These are phyloP conservation scores for Russula sp. DNA, from an alignment of 768 basidiomycete genomes.

Conservation along the genomic window DNA sequence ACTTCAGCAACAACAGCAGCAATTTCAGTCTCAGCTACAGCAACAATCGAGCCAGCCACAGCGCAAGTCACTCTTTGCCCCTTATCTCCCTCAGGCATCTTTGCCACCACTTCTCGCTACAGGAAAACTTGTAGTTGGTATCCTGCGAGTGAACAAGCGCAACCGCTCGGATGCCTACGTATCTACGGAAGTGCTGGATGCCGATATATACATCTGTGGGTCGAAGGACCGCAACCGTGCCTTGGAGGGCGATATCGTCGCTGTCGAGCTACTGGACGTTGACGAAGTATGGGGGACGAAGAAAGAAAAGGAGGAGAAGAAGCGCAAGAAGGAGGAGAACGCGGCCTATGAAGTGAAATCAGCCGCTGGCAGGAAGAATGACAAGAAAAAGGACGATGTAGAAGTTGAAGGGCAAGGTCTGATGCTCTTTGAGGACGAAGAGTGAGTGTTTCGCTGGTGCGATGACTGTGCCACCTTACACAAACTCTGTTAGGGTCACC, in stretches of 20 bases:
- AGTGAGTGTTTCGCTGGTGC: constrained; percentile 42
- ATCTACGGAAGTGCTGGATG: constrained; percentile 94
- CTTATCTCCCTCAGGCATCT: constrained; percentile 96
- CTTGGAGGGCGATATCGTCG: constrained; percentile 96
- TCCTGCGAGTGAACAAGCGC: constrained; percentile 95
- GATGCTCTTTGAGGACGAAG: constrained; percentile 96
- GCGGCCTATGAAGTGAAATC: constrained; percentile 86
- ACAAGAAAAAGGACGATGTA: constrained; percentile 99
- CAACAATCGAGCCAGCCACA: constrained; percentile 90
- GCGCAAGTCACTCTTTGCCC: constrained; percentile 97
- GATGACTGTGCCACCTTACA: constrained; percentile 1
- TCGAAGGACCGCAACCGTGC: constrained; percentile 99
- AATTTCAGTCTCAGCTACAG: constrained; percentile 92
- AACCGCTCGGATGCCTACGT: constrained; percentile 99
- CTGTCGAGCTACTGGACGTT: constrained; percentile 94
- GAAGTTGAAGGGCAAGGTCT: constrained; percentile 98
- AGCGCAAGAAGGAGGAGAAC: constrained; percentile 99
- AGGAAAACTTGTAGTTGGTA: constrained; percentile 96
- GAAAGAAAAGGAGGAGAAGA: constrained; percentile 99
- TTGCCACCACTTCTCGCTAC: constrained; percentile 94
- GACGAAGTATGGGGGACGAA: constrained; percentile 98
- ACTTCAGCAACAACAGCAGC: constrained; percentile 89
- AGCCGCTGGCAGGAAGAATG: constrained; percentile 74
- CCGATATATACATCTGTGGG: constrained; percentile 98
- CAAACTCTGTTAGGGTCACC: constrained; percentile 59